These are phyloP conservation scores for Kwoniella bestiolae DNA, from an alignment of 768 basidiomycete genomes.

Conservation along the genomic window DNA sequence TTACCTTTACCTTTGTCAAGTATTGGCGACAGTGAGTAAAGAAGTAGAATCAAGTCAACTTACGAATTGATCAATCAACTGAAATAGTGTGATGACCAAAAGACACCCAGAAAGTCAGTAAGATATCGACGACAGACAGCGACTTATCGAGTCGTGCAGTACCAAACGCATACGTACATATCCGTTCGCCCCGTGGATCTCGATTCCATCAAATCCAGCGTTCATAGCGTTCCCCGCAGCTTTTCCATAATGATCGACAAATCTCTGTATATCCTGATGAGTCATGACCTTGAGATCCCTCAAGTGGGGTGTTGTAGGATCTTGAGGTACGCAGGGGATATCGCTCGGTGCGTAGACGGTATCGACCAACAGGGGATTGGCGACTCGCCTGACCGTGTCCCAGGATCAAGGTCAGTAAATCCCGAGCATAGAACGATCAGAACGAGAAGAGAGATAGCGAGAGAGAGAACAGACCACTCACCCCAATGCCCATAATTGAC, in stretches of 20 bases:
- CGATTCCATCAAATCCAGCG: conserved; percentile 72
- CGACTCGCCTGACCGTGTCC: conserved; percentile 1
- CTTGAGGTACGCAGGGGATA: no score
- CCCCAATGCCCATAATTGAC: no score
- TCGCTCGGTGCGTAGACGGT: background rate
- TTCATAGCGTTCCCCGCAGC: conserved; percentile 67
- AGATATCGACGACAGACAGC: no score
- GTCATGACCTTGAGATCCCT: conserved; percentile 28
- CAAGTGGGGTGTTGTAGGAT: background rate
- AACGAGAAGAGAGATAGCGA: no score
- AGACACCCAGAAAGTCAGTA: no score
- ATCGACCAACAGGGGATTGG: background rate
- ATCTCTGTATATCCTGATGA: conserved; percentile 59
- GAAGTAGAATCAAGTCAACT: background rate
- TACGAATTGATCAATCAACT: conserved; percentile 65
- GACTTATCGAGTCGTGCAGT: no score
- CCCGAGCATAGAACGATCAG: no score
- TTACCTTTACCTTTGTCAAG: no score
- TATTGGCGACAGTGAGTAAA: no score
- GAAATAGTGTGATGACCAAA: no score
- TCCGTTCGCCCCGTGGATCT: conserved; percentile 60
- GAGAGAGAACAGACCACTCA: no score
- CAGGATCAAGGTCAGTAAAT: background rate
- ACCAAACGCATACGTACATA: conserved; percentile 50
- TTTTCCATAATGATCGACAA: conserved; percentile 61